These are phyloP conservation scores for Passalora sequoiae DNA, from an alignment of 2,329 filamentous ascomycete species.

Conservation along the genomic window DNA sequence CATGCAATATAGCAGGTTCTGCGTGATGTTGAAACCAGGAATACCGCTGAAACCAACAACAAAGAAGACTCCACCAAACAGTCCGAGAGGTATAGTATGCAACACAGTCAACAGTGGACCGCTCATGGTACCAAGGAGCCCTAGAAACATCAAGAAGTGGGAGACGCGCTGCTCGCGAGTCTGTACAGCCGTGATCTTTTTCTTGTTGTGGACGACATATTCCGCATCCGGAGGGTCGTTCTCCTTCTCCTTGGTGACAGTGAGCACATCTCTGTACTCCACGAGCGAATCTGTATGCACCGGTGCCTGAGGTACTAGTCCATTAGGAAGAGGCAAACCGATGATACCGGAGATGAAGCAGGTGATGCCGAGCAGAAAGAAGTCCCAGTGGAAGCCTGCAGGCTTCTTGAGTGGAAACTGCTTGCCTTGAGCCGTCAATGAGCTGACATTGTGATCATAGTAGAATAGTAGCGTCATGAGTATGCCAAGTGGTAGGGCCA, in stretches of 20 bases:
- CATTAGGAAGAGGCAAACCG: conserved; percentile 54
- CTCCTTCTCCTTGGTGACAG: conserved; percentile 42
- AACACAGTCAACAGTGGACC: conserved; percentile 51
- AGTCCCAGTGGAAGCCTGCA: conserved; percentile 58
- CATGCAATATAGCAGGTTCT: conserved; percentile 48
- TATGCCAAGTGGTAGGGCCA: conserved; percentile 51
- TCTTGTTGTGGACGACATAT: conserved; percentile 40
- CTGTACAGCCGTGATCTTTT: conserved; percentile 41
- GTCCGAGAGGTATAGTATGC: conserved; percentile 50
- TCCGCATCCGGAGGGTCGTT: conserved; percentile 38
- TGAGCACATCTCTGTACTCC: conserved; percentile 38
- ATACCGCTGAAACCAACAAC: conserved; percentile 52
- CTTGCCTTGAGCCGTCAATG: conserved; percentile 52
- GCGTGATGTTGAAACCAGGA: conserved; percentile 50
- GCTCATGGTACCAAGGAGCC: conserved; percentile 53
- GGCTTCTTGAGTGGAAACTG: conserved; percentile 55
- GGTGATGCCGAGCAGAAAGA: conserved; percentile 54
- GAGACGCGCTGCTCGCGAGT: conserved; percentile 55
- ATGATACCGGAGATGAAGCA: conserved; percentile 53
- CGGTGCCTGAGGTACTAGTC: conserved; percentile 55
- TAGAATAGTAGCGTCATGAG: conserved; percentile 52
- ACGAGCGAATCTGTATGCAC: conserved; percentile 54
- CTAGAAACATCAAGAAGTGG: conserved; percentile 52
- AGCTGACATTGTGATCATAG: conserved; percentile 54
- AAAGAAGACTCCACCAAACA: conserved; percentile 55